phyloP scores from a whole-genome alignment of 176 grass and related monocot genomes.

The Elymus sibiricus region DNA sequence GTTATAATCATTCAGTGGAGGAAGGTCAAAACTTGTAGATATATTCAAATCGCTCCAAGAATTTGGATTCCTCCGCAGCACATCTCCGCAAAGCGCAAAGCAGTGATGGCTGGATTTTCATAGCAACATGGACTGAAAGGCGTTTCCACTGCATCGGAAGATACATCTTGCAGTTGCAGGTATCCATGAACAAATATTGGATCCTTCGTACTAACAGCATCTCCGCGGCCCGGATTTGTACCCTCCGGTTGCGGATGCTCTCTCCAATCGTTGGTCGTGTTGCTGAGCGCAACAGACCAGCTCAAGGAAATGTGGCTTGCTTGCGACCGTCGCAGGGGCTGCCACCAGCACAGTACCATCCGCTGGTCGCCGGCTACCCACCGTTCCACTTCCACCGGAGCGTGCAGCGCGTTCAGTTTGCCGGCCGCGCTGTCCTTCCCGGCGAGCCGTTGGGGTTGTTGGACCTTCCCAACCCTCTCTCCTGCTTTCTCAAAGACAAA shows the following conservation, averaged over 20 bases:
- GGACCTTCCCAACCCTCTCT: neutral
- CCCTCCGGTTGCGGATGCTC: too few relatives aligned
- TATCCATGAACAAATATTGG: neutral
- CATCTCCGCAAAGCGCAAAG: slow-evolving; percentile 47
- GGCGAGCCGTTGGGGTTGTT: slow-evolving; percentile 25
- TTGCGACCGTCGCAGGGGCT: neutral
- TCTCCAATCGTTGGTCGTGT: neutral
- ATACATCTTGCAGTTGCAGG: neutral
- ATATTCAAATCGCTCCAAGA: slow-evolving; percentile 83
- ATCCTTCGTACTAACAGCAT: slow-evolving; percentile 19
- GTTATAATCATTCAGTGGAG: slow-evolving; percentile 72
- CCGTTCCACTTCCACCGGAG: too few relatives aligned
- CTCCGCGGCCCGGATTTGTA: neutral
- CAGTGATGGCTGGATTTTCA: slow-evolving; percentile 61
- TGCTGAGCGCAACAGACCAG: neutral
- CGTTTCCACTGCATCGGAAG: slow-evolving; percentile 29
- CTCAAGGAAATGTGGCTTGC: neutral
- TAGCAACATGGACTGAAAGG: slow-evolving; percentile 35
- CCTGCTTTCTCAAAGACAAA: too few relatives aligned
- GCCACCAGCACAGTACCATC: neutral
- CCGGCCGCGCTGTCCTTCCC: neutral
- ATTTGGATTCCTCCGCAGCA: slow-evolving; percentile 42
- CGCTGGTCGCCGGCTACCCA: neutral
- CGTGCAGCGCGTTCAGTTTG: neutral
- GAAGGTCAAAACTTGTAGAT: slow-evolving; percentile 68